Base-by-base conservation (phyloP, 768 basidiomycete genomes). In the Termitomyces sp. region DNA sequence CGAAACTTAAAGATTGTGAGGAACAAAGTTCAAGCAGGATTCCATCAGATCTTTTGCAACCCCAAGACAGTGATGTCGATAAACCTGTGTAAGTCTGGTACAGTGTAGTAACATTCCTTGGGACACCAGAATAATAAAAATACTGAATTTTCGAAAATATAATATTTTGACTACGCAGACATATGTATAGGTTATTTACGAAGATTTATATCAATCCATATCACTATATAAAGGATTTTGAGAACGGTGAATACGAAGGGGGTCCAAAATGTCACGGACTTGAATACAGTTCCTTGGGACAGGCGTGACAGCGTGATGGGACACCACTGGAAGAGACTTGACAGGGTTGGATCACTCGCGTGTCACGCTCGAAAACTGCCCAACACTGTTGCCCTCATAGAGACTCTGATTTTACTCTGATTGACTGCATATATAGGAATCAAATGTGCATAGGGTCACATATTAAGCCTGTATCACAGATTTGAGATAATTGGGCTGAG, bases 201-300 rank as follows among this genome's bases (percentile, higher is more conserved):
- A 44, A 44, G 43, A 44, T 26, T 26, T 44, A 24, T 44, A 44
- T 27, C 5, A 26, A 34, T 34, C 13, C 12, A 34, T 34, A 34
- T 34, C 1, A 4, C 1, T 14, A 26, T 44, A 26, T 44, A 26
- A 26, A 16, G 26, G 24, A 44, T 44, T 24, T 16, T 26, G 14
- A 44, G 29, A 29, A 29, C 29, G 47, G 18, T 20, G 18, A 48
- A 50, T 32, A 32, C n/a, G 9, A 20, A 22, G 13, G 24, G 20
- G 31, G 29, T 36, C 48, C 7, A 9, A 41, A 46, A 56, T 56
- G 34, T 43, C 32, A 34, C 32, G 12, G n/a, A n/a, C n/a, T n/a
- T n/a, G n/a, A 34, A 34, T 34, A 34, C 32, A 34, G 32, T 27
- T 48, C 46, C 61, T 61, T 61, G 60, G 5, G 29, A 29, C 29